These are phyloP conservation scores for Phialocephala sp. DNA, from an alignment of 2,329 filamentous ascomycete species.

Conservation along the genomic window DNA sequence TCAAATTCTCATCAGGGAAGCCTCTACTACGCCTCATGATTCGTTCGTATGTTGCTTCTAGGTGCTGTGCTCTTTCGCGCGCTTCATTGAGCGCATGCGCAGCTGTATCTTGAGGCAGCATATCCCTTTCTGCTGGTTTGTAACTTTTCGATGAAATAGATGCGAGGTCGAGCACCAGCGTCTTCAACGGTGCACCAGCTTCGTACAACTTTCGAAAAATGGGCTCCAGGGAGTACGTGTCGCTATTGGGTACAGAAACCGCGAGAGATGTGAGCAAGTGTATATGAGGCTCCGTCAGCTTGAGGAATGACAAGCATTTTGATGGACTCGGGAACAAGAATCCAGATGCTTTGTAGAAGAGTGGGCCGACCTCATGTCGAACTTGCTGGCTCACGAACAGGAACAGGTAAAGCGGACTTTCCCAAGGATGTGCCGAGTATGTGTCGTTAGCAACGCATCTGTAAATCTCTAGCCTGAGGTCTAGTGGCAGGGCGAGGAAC, in stretches of 20 bases:
- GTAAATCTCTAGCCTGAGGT: slow-evolving; percentile 1
- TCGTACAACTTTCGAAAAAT: background rate
- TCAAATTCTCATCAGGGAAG: background rate
- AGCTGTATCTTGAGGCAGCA: background rate
- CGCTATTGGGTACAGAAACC: background rate
- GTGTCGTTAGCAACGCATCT: background rate
- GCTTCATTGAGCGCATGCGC: background rate
- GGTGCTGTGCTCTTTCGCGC: background rate
- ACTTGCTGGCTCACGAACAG: background rate
- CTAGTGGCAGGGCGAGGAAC: background rate
- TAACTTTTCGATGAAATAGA: background rate
- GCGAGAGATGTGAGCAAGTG: slow-evolving; percentile 1
- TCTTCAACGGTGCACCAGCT: background rate
- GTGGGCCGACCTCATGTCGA: background rate
- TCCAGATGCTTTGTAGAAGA: background rate
- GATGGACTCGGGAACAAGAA: background rate
- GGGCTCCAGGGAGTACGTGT: background rate
- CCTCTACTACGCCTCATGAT: background rate
- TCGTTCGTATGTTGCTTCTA: background rate
- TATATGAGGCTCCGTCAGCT: background rate
- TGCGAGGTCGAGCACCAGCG: background rate
- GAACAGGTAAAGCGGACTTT: background rate
- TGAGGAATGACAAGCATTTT: background rate
- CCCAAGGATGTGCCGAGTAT: background rate
- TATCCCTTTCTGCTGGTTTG: background rate